Percentiles rank a stretch among this genome's conserved stretches.
These are phyloP conservation scores for Trichoderma atrobrunneum DNA, from an alignment of 2,329 filamentous ascomycete species.

Conservation along the genomic window DNA sequence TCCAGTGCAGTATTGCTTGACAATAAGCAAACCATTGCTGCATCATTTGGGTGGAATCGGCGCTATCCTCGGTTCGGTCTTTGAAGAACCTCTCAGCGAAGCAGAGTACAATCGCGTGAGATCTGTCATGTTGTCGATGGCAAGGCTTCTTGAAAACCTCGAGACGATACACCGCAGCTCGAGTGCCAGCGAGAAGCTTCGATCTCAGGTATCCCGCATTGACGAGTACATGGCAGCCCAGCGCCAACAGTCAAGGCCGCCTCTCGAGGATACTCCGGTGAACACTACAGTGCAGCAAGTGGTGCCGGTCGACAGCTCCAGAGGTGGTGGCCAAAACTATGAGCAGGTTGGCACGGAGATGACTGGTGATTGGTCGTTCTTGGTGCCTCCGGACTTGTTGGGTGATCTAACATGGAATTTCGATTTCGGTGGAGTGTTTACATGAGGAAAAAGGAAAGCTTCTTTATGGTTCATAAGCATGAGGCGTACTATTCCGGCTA, in stretches of 20 bases:
- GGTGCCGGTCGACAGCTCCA: neutral
- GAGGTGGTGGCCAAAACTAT: neutral
- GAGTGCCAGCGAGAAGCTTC: slow-evolving; percentile 26
- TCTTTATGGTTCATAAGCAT: neutral
- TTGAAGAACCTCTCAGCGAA: slow-evolving; percentile 33
- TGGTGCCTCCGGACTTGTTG: slow-evolving; percentile 54
- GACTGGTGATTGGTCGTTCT: slow-evolving; percentile 17
- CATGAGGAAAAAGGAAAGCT: neutral
- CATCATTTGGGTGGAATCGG: slow-evolving; percentile 36
- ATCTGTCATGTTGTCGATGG: slow-evolving; percentile 33
- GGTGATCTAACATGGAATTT: slow-evolving; percentile 24
- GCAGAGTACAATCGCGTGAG: slow-evolving; percentile 29
- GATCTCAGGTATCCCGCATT: slow-evolving; percentile 26
- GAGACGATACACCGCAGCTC: slow-evolving; percentile 25
- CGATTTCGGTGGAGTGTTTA: slow-evolving; percentile 5
- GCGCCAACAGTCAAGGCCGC: slow-evolving; percentile 14
- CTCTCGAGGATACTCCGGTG: neutral
- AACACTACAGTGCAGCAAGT: neutral
- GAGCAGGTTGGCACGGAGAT: slow-evolving; percentile 3
- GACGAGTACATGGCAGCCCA: slow-evolving; percentile 27
- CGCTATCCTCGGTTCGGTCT: slow-evolving; percentile 34
- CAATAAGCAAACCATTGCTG: slow-evolving; percentile 35
- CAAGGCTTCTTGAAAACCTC: slow-evolving; percentile 30
- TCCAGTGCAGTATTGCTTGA: slow-evolving; percentile 23
- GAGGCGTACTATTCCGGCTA: neutral